Base-by-base conservation (phyloP, 23 red algal genomes). In the Cyanidioschyzon merolae region DNA sequence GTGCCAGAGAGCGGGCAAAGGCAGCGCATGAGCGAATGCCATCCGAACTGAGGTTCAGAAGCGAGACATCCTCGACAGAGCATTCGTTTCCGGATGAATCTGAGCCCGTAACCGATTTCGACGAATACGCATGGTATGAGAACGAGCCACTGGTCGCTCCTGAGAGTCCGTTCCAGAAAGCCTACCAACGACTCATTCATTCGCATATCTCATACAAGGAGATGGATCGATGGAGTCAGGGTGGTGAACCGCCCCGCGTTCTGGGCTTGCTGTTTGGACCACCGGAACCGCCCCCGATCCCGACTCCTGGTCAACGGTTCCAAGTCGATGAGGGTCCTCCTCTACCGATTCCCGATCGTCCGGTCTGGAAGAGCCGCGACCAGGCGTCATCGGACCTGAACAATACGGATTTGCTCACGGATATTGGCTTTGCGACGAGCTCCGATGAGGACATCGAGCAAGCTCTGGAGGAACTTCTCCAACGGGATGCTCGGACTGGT, bases 201-300 rank as follows among this genome's bases (percentile, higher is more conserved):
- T 32, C 32, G 29, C 7, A 71, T 27, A 71, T 71, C 63, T 35
- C 63, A 7, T 71, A 25, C 63, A 35, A 71, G 63, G 32, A 71
- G 29, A 15, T 71, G 30, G 32, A 32, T 35, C n/a, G 32, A 35
- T 71, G 63, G 63, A 71, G 63, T 71, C 63, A 71, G n/a, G 63
- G 63, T 27, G 63, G 63, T 27, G 12, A 25, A 35, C n/a, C 63
- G 63, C 63, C 63, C 7, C 63, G n/a, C 7, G 63, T 71, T 3
- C 63, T 71, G 2, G 63, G n/a, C 16, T 7, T 35, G 16, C 32
- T 71, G 63, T 71, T 32, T 27, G 63, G 63, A 7, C 21, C 21
- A 35, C 29, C 63, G 63, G 29, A 32, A 3, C 32, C 32, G 63
- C 63, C 63, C n/a, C n/a, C 21, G 2, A 32, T 71, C 2, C 63